Percentiles rank a stretch among this genome's conserved stretches.
phyloP scores from a whole-genome alignment of 1,284 basidiomycete species.

The Cutaneotrichosporon cavernicola region DNA sequence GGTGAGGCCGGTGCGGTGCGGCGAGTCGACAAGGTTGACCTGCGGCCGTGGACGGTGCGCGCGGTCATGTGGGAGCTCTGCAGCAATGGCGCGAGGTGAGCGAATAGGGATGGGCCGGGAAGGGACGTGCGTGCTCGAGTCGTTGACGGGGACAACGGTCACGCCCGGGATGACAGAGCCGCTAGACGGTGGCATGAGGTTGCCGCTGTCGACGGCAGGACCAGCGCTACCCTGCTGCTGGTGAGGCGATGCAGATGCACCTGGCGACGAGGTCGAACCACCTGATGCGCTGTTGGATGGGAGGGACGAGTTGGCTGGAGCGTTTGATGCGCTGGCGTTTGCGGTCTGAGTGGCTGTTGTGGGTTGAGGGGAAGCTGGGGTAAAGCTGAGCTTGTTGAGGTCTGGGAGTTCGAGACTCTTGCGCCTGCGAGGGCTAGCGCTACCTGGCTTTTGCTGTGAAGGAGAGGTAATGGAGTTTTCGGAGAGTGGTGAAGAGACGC shows the following conservation, averaged over 20 bases:
- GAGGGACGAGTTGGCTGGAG: background rate
- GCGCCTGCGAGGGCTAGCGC: constrained; percentile 41
- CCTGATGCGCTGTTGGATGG: constrained; percentile 2
- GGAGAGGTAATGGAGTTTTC: constrained; percentile 46
- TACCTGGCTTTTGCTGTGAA: constrained; percentile 32
- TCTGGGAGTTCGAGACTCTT: constrained; percentile 53
- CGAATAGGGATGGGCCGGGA: constrained; percentile 29
- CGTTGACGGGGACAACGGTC: constrained; percentile 28
- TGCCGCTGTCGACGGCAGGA: background rate
- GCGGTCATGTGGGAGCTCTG: constrained; percentile 12
- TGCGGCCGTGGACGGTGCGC: constrained; percentile 20
- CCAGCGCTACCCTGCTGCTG: constrained; percentile 6
- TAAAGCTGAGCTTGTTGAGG: constrained; percentile 51
- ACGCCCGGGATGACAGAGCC: constrained; percentile 14
- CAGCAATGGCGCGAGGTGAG: constrained; percentile 18
- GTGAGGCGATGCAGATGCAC: background rate
- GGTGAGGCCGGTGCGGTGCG: constrained; percentile 24
- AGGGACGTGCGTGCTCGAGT: constrained; percentile 24
- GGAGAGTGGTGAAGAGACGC: constrained; percentile 32
- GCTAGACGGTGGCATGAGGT: constrained; percentile 32
- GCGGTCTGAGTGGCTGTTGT: constrained; percentile 46
- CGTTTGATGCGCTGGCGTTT: constrained; percentile 22
- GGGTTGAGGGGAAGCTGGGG: constrained; percentile 45
- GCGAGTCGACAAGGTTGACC: constrained; percentile 24
- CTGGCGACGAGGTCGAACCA: background rate